phyloP scores from a whole-genome alignment of 1,139 yeast species.

The Yarrowia galli region DNA sequence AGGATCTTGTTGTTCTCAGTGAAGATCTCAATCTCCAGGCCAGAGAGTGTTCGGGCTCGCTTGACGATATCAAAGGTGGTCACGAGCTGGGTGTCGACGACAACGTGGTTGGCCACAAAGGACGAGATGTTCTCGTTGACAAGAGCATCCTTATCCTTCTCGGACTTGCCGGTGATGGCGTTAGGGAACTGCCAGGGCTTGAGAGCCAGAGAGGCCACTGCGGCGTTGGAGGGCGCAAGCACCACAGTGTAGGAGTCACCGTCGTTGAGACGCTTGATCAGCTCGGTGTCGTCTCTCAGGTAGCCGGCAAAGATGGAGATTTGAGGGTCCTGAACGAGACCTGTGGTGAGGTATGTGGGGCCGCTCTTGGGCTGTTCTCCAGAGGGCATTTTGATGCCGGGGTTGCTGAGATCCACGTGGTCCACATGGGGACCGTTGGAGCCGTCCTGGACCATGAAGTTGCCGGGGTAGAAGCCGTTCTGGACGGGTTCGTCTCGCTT shows the following conservation, averaged over 20 bases:
- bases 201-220: constrained; percentile 46
- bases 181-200: constrained; percentile 53
- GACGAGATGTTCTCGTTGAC: constrained; percentile 47
- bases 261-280: constrained; percentile 47
- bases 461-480: constrained; percentile 14
- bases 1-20: constrained; percentile 39
- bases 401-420: constrained; percentile 32
- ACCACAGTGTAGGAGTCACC: constrained; percentile 47
- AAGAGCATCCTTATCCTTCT: constrained; percentile 46
- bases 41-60: constrained; percentile 39
- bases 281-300: constrained; percentile 47
- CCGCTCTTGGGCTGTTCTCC: constrained; percentile 49
- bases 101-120: constrained; percentile 49
- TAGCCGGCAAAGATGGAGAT: constrained; percentile 50
- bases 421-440: constrained; percentile 22
- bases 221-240: constrained; percentile 51
- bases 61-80: constrained; percentile 11
- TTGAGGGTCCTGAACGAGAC: constrained; percentile 49
- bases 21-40: constrained; percentile 36
- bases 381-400: constrained; percentile 18
- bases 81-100: constrained; percentile 42
- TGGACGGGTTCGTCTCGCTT: constrained; percentile 7
- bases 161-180: constrained; percentile 43
- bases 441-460: constrained; percentile 32
- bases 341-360: constrained; percentile 49